Evolutionary conservation across 345 rosid species (phyloP).

Genomic region (Brassica nigra): DNA sequence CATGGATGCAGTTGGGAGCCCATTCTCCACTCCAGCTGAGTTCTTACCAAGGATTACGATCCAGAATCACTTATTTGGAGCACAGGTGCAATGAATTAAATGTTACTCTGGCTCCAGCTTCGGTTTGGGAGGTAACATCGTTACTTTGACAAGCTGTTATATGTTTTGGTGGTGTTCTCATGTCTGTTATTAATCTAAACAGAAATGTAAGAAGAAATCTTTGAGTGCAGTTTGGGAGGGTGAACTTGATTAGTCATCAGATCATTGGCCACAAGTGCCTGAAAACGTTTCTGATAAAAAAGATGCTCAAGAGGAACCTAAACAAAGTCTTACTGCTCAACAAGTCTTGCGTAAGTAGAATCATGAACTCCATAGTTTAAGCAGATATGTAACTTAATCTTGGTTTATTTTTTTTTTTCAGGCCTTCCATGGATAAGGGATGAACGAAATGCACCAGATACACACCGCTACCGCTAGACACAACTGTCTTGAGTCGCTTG

Average conservation of each 20-base stretch:
- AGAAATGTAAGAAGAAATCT: neutral
- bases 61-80: neutral
- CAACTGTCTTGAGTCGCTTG: too few species aligned
- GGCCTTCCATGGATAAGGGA: too few species aligned
- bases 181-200: neutral
- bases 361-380: too few species aligned
- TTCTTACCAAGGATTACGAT: neutral
- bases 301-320: neutral
- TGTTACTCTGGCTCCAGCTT: neutral
- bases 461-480: too few species aligned
- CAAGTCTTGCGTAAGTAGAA: too few species aligned
- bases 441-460: too few species aligned
- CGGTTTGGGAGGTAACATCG: neutral
- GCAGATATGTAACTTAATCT: too few species aligned
- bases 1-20: neutral
- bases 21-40: neutral
- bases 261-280: neutral
- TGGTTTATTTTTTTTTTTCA: too few species aligned
- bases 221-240: neutral
- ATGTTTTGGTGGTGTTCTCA: neutral
- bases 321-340: too few species aligned
- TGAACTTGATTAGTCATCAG: too few species aligned
- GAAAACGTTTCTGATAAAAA: neutral
- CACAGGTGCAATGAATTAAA: neutral
- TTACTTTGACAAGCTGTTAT: neutral